Conservation (phyloP, 352 stramenopile genomes). For the Phytophthora pinifolia region DNA sequence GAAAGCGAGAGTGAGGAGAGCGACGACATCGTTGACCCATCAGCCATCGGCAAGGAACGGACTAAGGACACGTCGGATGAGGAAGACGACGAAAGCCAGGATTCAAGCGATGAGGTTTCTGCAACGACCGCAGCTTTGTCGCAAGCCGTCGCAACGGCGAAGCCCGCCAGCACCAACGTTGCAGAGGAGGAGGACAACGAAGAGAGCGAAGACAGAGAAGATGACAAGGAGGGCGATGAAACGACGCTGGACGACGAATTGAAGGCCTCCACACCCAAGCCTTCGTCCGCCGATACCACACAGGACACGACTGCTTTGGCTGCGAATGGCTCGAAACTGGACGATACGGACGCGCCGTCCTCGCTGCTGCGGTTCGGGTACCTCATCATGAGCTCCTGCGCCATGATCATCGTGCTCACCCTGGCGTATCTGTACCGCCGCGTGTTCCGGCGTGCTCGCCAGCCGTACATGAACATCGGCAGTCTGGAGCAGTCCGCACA, state of each 20-base stretch:
- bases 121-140: not conserved
- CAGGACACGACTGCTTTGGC: constrained; percentile 21
- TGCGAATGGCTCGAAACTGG: constrained; percentile 23
- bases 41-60: constrained; percentile 3
- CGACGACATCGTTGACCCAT: constrained; percentile 10
- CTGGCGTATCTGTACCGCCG: constrained; percentile 70
- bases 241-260: constrained; percentile 32
- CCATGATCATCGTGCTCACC: constrained; percentile 59
- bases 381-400: constrained; percentile 61
- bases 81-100: constrained; percentile 23
- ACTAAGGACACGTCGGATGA: constrained; percentile 6
- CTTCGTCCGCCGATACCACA: constrained; percentile 7
- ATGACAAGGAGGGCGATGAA: constrained; percentile 19
- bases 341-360: constrained; percentile 21
- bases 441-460: constrained; percentile 56
- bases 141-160: constrained; percentile 3
- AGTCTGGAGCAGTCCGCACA: constrained; percentile 35
- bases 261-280: constrained; percentile 13
- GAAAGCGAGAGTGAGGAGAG: constrained; percentile 21
- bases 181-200: constrained; percentile 9
- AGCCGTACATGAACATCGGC: constrained; percentile 79
- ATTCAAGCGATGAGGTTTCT: constrained; percentile 16
- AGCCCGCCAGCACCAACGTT: constrained; percentile 6
- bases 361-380: constrained; percentile 65
- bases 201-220: constrained; percentile 16